Base-by-base conservation (phyloP, 1,139 yeast species). In the Meyerozyma sp. region DNA sequence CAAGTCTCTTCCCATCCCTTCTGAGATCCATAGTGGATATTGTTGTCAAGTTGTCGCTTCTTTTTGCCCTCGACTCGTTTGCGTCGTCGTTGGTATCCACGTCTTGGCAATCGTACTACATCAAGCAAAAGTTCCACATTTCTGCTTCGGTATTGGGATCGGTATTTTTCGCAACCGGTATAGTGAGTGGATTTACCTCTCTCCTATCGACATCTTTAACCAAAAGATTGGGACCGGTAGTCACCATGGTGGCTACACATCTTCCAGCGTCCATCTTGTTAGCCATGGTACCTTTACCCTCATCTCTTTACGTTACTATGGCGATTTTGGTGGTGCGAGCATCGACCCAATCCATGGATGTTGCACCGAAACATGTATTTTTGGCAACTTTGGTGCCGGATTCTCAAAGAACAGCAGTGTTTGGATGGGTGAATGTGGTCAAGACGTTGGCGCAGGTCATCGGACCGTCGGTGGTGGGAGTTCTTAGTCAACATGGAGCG, bases 181-280 rank as follows among this genome's bases (percentile, higher is more conserved):
- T 70, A 18, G 55, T 72, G 7, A 63, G 75, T 41, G 73, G 75
- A 0, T 48, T 68, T 34, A 65, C 72, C 48, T 68, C 79, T 0
- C 56, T 76, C 18, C 53, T 67, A 6, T 70, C 77, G 29, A 67
- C 78, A 0, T 59, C 71, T 5, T 56, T 73, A 23, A 70, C 75
- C 41, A 73, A 73, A 43, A 56, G 72, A 41, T 50, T 65, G 39
- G 79, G 78, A 1, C 70, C 77, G 0, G 66, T 73, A 7, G 61
- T 63, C 8, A 69, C 78, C 1, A 73, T 73, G 78, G 63, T 73
- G 5, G 62, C 54, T 2, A 67, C 76, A 0, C 79, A 73, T 51
- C 56, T 72, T 35, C 73, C 75, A 2, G 68, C 77, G 3, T 70
- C 77, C 1, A 46, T 70, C 3, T 56, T 73, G 41, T 62, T 69